These are phyloP conservation scores for Aspergillus fumigatiaffinis DNA, from an alignment of 2,329 filamentous ascomycete genomes.

Conservation along the genomic window DNA sequence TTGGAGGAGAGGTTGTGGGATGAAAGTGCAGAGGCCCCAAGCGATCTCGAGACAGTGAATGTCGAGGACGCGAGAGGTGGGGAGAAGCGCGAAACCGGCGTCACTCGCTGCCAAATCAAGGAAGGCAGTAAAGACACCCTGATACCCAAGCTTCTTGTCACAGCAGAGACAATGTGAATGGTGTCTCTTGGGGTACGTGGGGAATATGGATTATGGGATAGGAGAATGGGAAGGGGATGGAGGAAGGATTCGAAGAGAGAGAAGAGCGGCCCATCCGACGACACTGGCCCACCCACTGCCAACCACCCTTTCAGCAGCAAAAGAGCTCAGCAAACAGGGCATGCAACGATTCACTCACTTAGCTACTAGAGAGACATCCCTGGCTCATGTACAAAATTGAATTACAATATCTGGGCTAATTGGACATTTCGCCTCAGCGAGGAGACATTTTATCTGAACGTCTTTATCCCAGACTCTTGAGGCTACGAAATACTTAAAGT, in stretches of 20 bases:
- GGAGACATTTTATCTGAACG: background rate
- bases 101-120: background rate
- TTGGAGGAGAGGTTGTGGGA: background rate
- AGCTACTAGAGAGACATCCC: background rate
- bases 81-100: background rate
- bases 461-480: background rate
- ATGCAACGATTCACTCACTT: background rate
- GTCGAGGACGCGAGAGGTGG: background rate
- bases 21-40: background rate
- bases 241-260: background rate
- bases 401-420: background rate
- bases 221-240: background rate
- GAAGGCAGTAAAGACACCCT: background rate
- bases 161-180: background rate
- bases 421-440: background rate
- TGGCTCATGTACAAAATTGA: background rate
- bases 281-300: background rate
- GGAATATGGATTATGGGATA: background rate
- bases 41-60: background rate
- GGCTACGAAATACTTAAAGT: background rate
- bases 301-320: background rate
- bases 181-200: background rate
- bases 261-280: background rate
- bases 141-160: background rate
- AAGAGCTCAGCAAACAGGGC: background rate